Evolutionary conservation across 345 rosid species (phyloP), one percentile per base, ranked within the genome.

Genomic region (Pugionium cornutum): DNA sequence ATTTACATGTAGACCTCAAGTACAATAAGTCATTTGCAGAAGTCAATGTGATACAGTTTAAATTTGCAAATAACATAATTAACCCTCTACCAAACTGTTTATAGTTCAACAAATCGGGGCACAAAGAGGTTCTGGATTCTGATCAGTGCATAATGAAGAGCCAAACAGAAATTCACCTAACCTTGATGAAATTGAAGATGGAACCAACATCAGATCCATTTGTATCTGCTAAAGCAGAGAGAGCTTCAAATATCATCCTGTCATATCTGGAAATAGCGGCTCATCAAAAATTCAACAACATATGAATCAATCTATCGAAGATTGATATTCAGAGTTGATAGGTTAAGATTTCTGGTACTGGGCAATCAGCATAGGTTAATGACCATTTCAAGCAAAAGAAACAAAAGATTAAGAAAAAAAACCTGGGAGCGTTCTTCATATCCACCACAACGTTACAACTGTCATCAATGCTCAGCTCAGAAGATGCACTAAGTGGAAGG

Each of bases 241-340:
- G 69, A 8, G 99, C 99, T 84, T 94, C 97, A 65, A 82, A 80
- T 67, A 94, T 90, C 86, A 86, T 47, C 40, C 79, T 80, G 68
- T 83, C 77, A 62, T 83, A 84, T 83, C 90, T 88, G n/a, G 66
- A 74, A 58, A 50, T 28, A 62, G 40, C 6, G 1, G 36, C 43
- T 7, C 67, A 53, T 5, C 18, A 58, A 4, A 29, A 18, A 32
- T 25, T 51, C 4, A 72, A 25, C 43, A 59, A 44, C 1, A 29
- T 10, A 51, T 30, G 28, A 44, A 31, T 2, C 25, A 32, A 64
- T 28, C 18, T n/a, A 30, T 25, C n/a, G 5, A 49, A 41, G 58
- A 32, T 26, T 41, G 33, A 9, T 33, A 51, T 32, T 35, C 37
- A 50, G 6, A 4, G 7, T 10, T 41, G 53, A 59, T 9, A 51